Evolutionary conservation across 176 grass and related monocot species (phyloP), one percentile per base, ranked within the genome.

Genomic region (Areca catechu): DNA sequence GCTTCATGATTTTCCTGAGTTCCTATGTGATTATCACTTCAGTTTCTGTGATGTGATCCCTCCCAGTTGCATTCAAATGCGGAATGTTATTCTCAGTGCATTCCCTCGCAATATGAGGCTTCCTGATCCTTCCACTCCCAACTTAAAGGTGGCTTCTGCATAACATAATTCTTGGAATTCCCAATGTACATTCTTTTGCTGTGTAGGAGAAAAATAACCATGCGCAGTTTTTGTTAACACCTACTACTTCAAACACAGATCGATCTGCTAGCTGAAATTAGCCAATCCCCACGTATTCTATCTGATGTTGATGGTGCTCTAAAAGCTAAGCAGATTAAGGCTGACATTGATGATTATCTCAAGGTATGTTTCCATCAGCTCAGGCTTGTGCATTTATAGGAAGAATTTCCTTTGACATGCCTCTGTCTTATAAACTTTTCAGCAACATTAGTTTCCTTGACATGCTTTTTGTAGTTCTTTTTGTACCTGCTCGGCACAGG

Each of bases 1-100:
- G 60, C 62, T 97, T 43, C 92, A 97, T 61, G 92, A 97, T 66
- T 97, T 97, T 56, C 92, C 92, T 66, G 86, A 97, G 73, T 97
- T 97, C 74, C 83, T 97, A 49, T 97, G 86, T 18, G 92, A 97
- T 51, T 97, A 91, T 54, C 86, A 97, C 80, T 90, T 97, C 54
- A 97, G 80, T 82, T 91, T 97, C 66, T 97, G 86, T 82, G 86
- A 97, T 72, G 83, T 91, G 65, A 97, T 97, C 61, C 92, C 92
- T 60, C 54, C 92, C 55, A 87, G 65, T 63, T 97, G 92, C 80
- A 97, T 97, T 72, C 92, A 97, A 58, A 87, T 97, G 86, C 92
- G 92, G 55, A 97, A 97, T 69, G 83, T 97, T 52, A 97, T 97
- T 80, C 83, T 97, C 56, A 88, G 92, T 76, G 92, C 92, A 16